Conservation (phyloP, 192 early-diverging fungal genomes). For the Dimargaris cristalligena region DNA sequence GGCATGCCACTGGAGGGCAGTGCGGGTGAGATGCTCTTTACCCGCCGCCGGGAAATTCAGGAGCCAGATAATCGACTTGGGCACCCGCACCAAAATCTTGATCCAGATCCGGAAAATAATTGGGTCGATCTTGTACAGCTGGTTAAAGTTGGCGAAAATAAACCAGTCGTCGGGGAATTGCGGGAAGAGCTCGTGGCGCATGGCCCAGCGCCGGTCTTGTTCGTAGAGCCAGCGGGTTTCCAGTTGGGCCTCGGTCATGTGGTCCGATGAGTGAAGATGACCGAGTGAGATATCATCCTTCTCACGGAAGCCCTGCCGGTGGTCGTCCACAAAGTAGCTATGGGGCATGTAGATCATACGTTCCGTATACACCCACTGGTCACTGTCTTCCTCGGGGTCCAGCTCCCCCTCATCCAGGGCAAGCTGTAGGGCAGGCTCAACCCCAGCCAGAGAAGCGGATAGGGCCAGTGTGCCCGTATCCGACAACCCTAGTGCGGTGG, state of each 20-base stretch:
- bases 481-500: too few relatives aligned
- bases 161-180: slow-evolving; percentile 59
- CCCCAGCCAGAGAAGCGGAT: too few relatives aligned
- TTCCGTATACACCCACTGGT: slow-evolving; percentile 71
- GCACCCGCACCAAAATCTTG: slow-evolving; percentile 59
- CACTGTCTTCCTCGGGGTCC: slow-evolving; percentile 33
- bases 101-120: slow-evolving; percentile 72
- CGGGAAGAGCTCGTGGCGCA: slow-evolving; percentile 78
- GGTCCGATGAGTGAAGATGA: slow-evolving; percentile 13
- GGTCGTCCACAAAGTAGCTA: slow-evolving; percentile 89
- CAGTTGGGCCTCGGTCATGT: slow-evolving; percentile 16
- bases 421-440: slow-evolving; percentile 14
- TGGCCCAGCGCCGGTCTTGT: slow-evolving; percentile 59
- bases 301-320: slow-evolving; percentile 79
- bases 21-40: slow-evolving; percentile 50
- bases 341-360: slow-evolving; percentile 82
- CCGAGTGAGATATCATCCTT: slow-evolving; percentile 38
- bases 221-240: slow-evolving; percentile 56
- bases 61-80: slow-evolving; percentile 76
- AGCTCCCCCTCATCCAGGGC: slow-evolving; percentile 16
- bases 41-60: slow-evolving; percentile 82
- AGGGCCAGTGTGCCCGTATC: too few relatives aligned
- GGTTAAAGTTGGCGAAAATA: slow-evolving; percentile 94
- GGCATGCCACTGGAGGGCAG: slow-evolving; percentile 59
- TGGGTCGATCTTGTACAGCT: slow-evolving; percentile 93